These are phyloP conservation scores for Pichia inconspicua DNA, from an alignment of 1,139 yeast species.

Conservation along the genomic window DNA sequence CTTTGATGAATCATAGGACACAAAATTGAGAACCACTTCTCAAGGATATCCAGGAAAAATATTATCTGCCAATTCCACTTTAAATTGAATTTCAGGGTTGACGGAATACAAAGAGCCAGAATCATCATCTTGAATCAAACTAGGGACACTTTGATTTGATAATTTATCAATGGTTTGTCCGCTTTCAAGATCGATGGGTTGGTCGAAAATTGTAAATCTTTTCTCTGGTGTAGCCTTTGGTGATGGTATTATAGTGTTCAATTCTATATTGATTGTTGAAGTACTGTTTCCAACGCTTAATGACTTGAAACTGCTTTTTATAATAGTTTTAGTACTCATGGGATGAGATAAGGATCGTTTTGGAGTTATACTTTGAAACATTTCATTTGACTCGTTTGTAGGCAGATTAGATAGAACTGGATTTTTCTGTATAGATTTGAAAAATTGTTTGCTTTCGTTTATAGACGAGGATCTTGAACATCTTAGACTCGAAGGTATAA, in stretches of 20 bases:
- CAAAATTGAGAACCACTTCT: not conserved
- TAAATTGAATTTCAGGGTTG: slow-evolving; percentile 1
- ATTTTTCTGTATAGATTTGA: too few relatives aligned
- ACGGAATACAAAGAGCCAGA: slow-evolving; percentile 4
- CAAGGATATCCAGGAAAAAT: slow-evolving; percentile 7
- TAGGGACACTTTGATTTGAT: not conserved
- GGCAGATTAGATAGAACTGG: too few relatives aligned
- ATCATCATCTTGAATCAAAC: not conserved
- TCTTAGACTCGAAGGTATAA: too few relatives aligned
- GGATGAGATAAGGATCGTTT: too few relatives aligned
- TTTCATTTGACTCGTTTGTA: too few relatives aligned
- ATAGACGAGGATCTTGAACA: too few relatives aligned
- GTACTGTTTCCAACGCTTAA: too few relatives aligned
- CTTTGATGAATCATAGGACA: not conserved
- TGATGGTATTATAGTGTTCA: not conserved
- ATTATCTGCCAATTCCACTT: slow-evolving; percentile 12
- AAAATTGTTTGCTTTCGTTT: too few relatives aligned
- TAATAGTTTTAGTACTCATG: too few relatives aligned
- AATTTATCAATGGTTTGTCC: not conserved
- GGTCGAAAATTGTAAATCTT: slow-evolving; percentile 3
- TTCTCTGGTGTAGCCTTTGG: not conserved
- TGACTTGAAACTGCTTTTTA: too few relatives aligned
- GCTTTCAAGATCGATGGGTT: slow-evolving; percentile 4
- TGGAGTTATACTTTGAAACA: too few relatives aligned
- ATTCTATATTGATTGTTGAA: too few relatives aligned